Conservation (phyloP, 768 basidiomycete genomes). For the Gautieria morchelliformis region DNA sequence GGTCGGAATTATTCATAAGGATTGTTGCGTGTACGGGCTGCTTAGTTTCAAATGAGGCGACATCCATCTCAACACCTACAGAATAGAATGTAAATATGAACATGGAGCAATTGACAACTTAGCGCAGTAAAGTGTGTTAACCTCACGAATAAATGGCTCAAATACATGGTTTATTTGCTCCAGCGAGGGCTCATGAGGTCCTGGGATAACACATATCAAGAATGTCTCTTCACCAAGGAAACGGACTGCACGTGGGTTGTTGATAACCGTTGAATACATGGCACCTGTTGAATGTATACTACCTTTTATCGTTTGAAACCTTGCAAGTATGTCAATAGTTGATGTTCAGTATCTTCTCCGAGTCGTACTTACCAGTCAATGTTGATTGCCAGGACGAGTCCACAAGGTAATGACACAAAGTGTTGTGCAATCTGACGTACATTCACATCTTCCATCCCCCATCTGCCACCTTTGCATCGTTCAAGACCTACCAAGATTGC, state of each 20-base stretch:
- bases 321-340: too few species aligned
- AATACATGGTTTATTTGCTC: constrained; percentile 12
- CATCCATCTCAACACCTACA: constrained; percentile 8
- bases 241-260: constrained; percentile 15
- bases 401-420: neutral
- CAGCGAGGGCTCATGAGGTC: constrained; percentile 15
- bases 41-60: neutral
- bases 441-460: constrained; percentile 15
- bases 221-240: constrained; percentile 16
- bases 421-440: neutral
- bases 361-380: constrained; percentile 15
- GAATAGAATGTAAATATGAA: neutral
- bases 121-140: constrained; percentile 11
- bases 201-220: constrained; percentile 15
- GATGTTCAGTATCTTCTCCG: too few species aligned
- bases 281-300: constrained; percentile 18
- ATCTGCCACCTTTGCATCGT: constrained; percentile 10
- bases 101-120: neutral
- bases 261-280: constrained; percentile 16
- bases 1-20: constrained; percentile 11
- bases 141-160: constrained; percentile 8
- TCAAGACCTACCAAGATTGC: constrained; percentile 8
- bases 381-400: constrained; percentile 17
- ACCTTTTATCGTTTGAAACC: constrained; percentile 16
- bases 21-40: constrained; percentile 8